A percentile compares a stretch with the other conserved stretches of the same genome.
phyloP scores from a whole-genome alignment of 495 filamentous ascomycete species.

The Platismatia glauca region DNA sequence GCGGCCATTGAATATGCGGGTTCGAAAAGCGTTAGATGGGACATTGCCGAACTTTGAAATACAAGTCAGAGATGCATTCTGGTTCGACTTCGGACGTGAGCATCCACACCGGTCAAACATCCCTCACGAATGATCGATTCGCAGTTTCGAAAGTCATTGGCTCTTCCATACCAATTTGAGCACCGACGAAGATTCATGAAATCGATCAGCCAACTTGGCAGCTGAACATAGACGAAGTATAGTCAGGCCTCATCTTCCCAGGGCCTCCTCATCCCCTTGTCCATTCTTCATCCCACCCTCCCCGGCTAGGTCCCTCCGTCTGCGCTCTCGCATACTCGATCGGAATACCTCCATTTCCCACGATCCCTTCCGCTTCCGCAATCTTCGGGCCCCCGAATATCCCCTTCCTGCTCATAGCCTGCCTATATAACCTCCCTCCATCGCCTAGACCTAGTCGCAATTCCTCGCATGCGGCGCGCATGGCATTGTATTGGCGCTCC shows the following conservation, averaged over 20 bases:
- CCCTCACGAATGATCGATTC: not conserved
- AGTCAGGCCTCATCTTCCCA: not conserved
- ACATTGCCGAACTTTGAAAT: not conserved
- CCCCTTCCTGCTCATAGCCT: slow-evolving; percentile 78
- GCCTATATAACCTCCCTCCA: slow-evolving; percentile 69
- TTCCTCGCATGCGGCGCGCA: slow-evolving; percentile 73
- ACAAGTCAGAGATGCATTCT: not conserved
- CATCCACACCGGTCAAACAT: not conserved
- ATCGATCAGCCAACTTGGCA: not conserved
- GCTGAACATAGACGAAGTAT: not conserved
- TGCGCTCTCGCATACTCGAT: slow-evolving; percentile 82
- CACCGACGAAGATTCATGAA: not conserved
- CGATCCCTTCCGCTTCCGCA: slow-evolving; percentile 11
- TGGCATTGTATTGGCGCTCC: slow-evolving; percentile 67
- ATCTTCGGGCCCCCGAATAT: slow-evolving; percentile 42
- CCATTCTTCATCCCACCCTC: slow-evolving; percentile 70
- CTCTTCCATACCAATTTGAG: not conserved
- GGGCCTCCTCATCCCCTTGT: slow-evolving; percentile 26
- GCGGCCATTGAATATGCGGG: not conserved
- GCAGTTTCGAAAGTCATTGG: not conserved
- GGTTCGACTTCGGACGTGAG: not conserved
- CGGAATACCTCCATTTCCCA: slow-evolving; percentile 47
- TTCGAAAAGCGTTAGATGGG: slow-evolving; percentile 13
- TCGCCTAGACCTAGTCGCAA: slow-evolving; percentile 62
- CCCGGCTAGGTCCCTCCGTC: slow-evolving; percentile 62